Evolutionary conservation across 345 rosid species (phyloP), one percentile per base, ranked within the genome.

Genomic region (Eucalyptus rudis): DNA sequence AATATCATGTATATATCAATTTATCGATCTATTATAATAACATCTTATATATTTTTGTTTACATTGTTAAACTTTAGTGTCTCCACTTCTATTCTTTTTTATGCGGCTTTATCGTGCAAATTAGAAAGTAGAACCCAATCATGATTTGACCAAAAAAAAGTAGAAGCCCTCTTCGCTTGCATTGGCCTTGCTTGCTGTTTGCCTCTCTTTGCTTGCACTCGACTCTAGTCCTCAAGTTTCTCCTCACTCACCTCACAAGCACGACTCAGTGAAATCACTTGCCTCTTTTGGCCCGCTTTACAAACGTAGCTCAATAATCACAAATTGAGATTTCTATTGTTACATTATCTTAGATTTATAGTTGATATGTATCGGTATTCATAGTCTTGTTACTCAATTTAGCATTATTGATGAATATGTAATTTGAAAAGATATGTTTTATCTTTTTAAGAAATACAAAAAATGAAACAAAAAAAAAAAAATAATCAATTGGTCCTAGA

Each of bases 281-380:
- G 27, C 2, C 6, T 56, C 59, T 8, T 20, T 56, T 54, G 59
- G 27, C 59, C 1, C 1, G 1, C 2, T 24, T 56, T 12, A 56
- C 1, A 0, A 9, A 2, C 2, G 0, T 10, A 56, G 13, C 3
- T 22, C 13, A 56, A 56, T 1, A 56, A 56, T 56, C 0, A 1
- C 29, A 56, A 24, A 56, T 56, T 22, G 6, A 56, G 62, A 56
- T 56, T 56, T 56, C 0, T 56, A 1, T 56, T 8, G 5, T 56
- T 24, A 56, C 1, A 56, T 24, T 56, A 56, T 56, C 29, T 24
- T 56, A 56, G 3, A 56, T 56, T 56, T 24, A 56, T 56, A 1
- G 1, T 56, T 56, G 1, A 56, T 56, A 1, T 24, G 3, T 24
- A 56, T 56, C 13, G 0, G 1, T 22, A 4, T 56, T 22, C 3